Conservation (phyloP, 805 yeast genomes). For the Metschnikowia reukaufii region DNA sequence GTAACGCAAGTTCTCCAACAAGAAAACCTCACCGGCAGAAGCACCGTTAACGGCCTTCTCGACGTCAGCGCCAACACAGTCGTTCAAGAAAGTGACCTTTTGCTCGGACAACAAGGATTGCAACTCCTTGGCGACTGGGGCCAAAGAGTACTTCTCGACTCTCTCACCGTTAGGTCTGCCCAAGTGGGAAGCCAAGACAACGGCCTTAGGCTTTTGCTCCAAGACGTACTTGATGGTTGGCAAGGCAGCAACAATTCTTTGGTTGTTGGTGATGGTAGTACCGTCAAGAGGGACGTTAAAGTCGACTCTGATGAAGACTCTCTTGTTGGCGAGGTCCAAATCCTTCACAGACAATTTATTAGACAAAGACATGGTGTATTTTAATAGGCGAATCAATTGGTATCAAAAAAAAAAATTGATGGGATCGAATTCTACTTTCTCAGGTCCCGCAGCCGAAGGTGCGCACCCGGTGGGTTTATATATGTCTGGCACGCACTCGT, state of each 20-base stretch:
- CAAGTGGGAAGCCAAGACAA: constrained; percentile 92
- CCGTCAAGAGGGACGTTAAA: constrained; percentile 96
- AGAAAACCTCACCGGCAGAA: constrained; percentile 75
- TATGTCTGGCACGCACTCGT: neutral
- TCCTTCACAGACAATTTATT: constrained; percentile 92
- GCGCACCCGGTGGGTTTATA: constrained; percentile 11
- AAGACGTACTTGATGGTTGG: constrained; percentile 97
- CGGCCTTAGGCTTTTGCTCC: constrained; percentile 87
- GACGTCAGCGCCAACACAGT: constrained; percentile 92
- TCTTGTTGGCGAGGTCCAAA: constrained; percentile 79
- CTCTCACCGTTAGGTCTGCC: constrained; percentile 99
- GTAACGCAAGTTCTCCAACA: constrained; percentile 96
- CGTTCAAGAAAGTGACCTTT: constrained; percentile 78
- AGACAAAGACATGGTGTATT: constrained; percentile 76
- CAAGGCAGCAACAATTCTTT: constrained; percentile 98
- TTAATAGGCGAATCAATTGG: constrained; percentile 12
- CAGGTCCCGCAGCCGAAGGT: neutral
- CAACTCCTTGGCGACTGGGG: constrained; percentile 92
- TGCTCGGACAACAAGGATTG: constrained; percentile 61
- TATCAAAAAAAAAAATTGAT: constrained; percentile 4
- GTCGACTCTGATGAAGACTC: constrained; percentile 98
- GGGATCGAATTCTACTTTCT: constrained; percentile 1
- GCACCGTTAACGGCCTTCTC: constrained; percentile 75
- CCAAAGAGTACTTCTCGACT: constrained; percentile 81
- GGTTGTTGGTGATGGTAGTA: constrained; percentile 96